Evolutionary conservation across 306 rosid genomes (phyloP), one percentile per base, ranked within the genome.

Genomic region (Acacia crassicarpa): DNA sequence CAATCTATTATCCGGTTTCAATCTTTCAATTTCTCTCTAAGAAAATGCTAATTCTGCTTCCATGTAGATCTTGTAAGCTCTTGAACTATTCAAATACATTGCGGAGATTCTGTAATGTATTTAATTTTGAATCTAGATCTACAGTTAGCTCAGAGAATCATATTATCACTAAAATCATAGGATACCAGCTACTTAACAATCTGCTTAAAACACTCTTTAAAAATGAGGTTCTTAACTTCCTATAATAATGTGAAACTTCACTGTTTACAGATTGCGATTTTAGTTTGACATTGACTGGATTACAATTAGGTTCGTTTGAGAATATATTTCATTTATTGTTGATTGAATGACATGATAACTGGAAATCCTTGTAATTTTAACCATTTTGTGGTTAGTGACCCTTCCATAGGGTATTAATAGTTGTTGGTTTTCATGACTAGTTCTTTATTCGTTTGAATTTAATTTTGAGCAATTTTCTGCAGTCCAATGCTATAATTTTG

Each of bases 381-480:
- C 38, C 61, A 56, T 58, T 44, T 41, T 20, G 74, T 69, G 53
- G 53, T 27, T 72, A 80, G 67, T 32, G 75, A 35, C 62, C 43
- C 59, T 72, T 73, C 61, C 67, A 22, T 77, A 43, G 44, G 65
- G 68, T 72, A 22, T 35, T 41, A 67, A 61, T 81, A 78, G 75
- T 78, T 43, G 70, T 56, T 74, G 71, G 70, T n/a, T 69, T 69
- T 38, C 73, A 40, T 68, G 30, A 68, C 1, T 8, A 74, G 84
- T 58, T 67, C 68, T 53, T 66, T 61, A 1, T 16, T 5, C 2
- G 19, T 19, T 67, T 41, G 8, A 67, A 35, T 38, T 63, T 63
- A 14, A 32, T 49, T 11, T 49, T 27, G 69, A 43, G 53, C 11
- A 1, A 53, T 17, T 74, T 81, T 53, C 67, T 67, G 17, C 58